Evolutionary conservation across 768 basidiomycete genomes (phyloP), one percentile per base, ranked within the genome.

Genomic region (Panus rudis): DNA sequence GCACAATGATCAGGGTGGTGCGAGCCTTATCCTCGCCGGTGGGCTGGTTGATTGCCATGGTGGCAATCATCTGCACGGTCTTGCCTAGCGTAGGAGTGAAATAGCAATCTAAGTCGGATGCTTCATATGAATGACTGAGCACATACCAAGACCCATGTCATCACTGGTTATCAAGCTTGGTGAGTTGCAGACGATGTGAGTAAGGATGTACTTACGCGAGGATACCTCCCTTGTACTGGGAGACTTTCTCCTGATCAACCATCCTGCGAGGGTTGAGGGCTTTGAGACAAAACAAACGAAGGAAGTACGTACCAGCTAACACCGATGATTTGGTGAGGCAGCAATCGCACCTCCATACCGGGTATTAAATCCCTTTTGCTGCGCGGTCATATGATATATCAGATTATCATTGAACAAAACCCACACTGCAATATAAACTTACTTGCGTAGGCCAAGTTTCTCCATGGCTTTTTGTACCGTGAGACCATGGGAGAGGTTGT

Each of bases 21-120:
- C 71, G 71, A 42, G 63, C 33, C 17, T 48, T 67, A 60, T 75
- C 73, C 22, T 74, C 65, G 0, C 58, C 51, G 0, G 56, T 55
- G 1, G 84, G 78, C 52, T 69, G 69, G 52, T 88, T 85, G 55
- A 70, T 70, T 16, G 72, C 76, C 77, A 90, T 87, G 0, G 78
- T 76, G 3, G 86, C 86, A 37, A 90, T 86, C 76, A 83, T 81
- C 56, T 86, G 83, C 2, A 86, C 78, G 6, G 83, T 85, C 63
- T 86, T 84, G 3, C 78, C 76, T 74, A 38, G 17, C 10, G 21
- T 6, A 35, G 17, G 26, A 19, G 30, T 17, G 37, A 33, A 23
- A 26, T 19, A 27, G 45, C 22, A 13, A 48, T 19, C n/a, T 46
- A 43, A 39, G 45, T 47, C 19, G 13, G 19, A 38, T 19, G 6